Evolutionary conservation across 148 eudicot genomes (phyloP).

Genomic region (Chenopodium quinoa): DNA sequence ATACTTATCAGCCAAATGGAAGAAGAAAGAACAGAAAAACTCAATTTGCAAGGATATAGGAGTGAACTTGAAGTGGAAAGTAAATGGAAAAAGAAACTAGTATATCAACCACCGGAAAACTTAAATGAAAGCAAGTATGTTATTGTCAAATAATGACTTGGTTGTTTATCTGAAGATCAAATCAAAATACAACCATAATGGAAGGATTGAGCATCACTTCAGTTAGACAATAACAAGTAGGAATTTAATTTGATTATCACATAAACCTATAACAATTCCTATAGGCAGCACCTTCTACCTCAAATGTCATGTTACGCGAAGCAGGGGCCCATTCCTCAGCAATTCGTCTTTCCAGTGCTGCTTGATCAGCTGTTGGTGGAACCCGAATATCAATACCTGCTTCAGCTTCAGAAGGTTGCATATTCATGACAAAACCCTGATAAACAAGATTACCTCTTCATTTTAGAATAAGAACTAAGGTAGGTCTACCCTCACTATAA

Average conservation of each 20-base stretch:
- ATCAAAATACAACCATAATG: background rate
- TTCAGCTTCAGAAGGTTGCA: constrained; percentile 97
- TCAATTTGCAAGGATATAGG: background rate
- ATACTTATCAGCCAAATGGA: constrained; percentile 6
- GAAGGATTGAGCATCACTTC: background rate
- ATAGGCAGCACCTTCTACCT: constrained; percentile 38
- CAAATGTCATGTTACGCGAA: constrained; percentile 90
- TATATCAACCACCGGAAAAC: no score
- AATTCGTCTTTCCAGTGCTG: constrained; percentile 62
- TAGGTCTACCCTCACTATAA: no score
- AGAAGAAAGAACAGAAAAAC: background rate
- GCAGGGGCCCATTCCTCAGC: constrained; percentile 94
- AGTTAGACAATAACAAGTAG: no score
- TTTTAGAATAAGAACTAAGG: background rate
- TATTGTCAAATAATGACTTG: background rate
- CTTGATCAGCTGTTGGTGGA: constrained; percentile 78
- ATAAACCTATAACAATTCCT: background rate
- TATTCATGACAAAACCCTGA: constrained; percentile 91
- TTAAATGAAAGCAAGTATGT: background rate
- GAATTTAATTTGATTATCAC: no score
- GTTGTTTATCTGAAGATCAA: background rate
- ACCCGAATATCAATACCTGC: constrained; percentile 91
- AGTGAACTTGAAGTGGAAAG: background rate
- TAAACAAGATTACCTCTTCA: background rate
- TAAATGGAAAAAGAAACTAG: background rate